Base-by-base conservation (phyloP, 495 filamentous ascomycete species). In the Aspergillus taichungensis region DNA sequence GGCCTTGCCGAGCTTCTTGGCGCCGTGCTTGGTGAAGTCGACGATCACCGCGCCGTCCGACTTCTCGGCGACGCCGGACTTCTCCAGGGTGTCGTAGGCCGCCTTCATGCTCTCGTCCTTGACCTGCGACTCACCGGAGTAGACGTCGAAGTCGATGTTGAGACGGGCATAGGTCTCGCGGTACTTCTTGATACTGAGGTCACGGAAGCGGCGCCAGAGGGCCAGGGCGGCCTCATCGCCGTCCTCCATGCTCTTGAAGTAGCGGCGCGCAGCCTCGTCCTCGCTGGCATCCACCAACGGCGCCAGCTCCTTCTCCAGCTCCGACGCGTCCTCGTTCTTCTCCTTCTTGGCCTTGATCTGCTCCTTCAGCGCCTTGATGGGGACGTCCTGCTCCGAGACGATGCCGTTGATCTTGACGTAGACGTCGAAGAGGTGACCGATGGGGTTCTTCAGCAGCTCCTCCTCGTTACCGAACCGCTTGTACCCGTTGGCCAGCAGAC, bases 41-140 rank as follows among this genome's bases (percentile, higher is more conserved):
- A 95, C 80, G 50, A 96, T 85, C 40, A 87, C 71, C 34, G 92
- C 92, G 33, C 92, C 92, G 30, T 96, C 79, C 30, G 88, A 90
- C 56, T 85, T 78, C 62, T 90, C 82, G 0, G 83, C 81, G 28
- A 95, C 76, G 9, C 79, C 78, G 51, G 77, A 79, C 43, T 86
- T 78, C 57, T 78, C 72, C 76, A 96, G 79, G 18, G 70, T 61
- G 42, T 73, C 56, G 43, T 68, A 68, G 28, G 79, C 83, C 11
- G 78, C 72, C 43, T 68, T 68, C 87, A 98, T 95, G 50, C 79
- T 80, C 57, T 87, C 85, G 51, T 83, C 77, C 45, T 79, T 77
- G 41, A 98, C 85, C 58, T 94, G 87, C n/a, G 85, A 91, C 66
- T 98, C 92, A 30, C 91, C 91, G 30, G 84, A 85, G 71, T 98